Conservation (phyloP, 805 yeast species). For the Tetrapisispora nanseiensis region DNA sequence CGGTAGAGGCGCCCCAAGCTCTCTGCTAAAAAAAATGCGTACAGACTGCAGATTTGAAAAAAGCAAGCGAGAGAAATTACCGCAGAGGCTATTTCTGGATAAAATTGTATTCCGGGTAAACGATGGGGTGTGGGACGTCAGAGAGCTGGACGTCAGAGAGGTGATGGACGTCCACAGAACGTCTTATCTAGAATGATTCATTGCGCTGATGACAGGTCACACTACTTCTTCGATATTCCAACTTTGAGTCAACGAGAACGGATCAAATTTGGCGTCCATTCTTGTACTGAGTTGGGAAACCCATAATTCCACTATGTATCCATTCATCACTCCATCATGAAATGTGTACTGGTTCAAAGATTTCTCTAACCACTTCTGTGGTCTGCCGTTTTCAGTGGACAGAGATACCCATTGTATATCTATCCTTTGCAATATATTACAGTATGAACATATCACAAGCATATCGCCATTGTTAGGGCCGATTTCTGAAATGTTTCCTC, state of each 20-base stretch:
- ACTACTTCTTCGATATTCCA: conserved; percentile 13
- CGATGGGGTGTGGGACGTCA: too few relatives aligned
- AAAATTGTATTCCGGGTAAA: too few relatives aligned
- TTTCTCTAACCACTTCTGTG: not conserved
- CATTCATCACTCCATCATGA: not conserved
- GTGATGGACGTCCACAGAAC: too few relatives aligned
- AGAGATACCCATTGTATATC: not conserved
- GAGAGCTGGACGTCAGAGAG: too few relatives aligned
- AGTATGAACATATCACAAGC: not conserved
- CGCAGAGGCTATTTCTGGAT: too few relatives aligned
- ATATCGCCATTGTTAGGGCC: not conserved
- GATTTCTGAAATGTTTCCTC: not conserved
- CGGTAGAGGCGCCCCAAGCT: too few relatives aligned
- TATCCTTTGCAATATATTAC: not conserved
- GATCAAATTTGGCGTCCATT: not conserved
- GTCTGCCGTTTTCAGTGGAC: not conserved
- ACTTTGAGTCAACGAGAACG: not conserved
- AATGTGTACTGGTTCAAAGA: not conserved
- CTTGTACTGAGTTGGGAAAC: not conserved
- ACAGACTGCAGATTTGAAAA: too few relatives aligned
- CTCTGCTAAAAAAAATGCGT: too few relatives aligned
- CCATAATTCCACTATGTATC: not conserved
- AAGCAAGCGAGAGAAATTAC: too few relatives aligned
- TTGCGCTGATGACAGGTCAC: too few relatives aligned
- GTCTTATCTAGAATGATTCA: too few relatives aligned